A percentile compares a stretch with the other conserved stretches of the same genome.
These are phyloP conservation scores for Fusarium mexicanum DNA, from an alignment of 2,329 filamentous ascomycete species.

Conservation along the genomic window DNA sequence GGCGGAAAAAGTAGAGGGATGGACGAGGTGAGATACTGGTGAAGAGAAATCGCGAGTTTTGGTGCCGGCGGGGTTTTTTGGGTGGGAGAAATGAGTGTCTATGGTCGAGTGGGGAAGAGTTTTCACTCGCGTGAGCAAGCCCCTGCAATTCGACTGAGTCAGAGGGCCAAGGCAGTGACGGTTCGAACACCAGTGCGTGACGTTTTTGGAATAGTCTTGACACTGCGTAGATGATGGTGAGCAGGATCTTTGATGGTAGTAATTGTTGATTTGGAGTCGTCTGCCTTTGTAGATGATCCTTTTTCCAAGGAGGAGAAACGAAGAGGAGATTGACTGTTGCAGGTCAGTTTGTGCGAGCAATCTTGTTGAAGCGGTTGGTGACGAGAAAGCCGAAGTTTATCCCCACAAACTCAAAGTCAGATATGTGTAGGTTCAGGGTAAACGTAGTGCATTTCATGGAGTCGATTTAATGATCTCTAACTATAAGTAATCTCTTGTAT, in stretches of 20 bases:
- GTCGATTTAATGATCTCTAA: not conserved
- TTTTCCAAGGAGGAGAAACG: not conserved
- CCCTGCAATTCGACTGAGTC: slow-evolving; percentile 29
- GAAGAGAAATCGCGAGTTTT: slow-evolving; percentile 37
- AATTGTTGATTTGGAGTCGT: not conserved
- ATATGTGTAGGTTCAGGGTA: not conserved
- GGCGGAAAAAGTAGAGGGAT: not conserved
- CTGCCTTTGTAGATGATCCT: not conserved
- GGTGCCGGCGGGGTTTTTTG: slow-evolving; percentile 38
- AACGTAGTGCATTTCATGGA: not conserved
- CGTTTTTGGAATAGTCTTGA: slow-evolving; percentile 16
- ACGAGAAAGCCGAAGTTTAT: slow-evolving; percentile 1
- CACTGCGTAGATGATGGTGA: accelerated
- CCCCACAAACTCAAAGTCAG: not conserved
- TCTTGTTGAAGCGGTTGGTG: not conserved
- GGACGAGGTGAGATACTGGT: slow-evolving; percentile 34
- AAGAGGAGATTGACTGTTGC: not conserved
- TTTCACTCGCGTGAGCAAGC: slow-evolving; percentile 15
- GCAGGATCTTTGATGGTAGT: not conserved
- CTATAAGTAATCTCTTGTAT: no score
- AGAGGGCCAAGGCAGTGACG: slow-evolving; percentile 32
- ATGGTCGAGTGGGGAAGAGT: slow-evolving; percentile 48
- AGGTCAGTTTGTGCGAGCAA: not conserved
- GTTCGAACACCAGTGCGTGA: slow-evolving; percentile 40
- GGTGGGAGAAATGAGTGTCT: slow-evolving; percentile 10